A percentile compares a stretch with the other conserved stretches of the same genome.
These are phyloP conservation scores for Chytriomyces sp. DNA, from an alignment of 192 early-diverging fungal genomes.

Conservation along the genomic window DNA sequence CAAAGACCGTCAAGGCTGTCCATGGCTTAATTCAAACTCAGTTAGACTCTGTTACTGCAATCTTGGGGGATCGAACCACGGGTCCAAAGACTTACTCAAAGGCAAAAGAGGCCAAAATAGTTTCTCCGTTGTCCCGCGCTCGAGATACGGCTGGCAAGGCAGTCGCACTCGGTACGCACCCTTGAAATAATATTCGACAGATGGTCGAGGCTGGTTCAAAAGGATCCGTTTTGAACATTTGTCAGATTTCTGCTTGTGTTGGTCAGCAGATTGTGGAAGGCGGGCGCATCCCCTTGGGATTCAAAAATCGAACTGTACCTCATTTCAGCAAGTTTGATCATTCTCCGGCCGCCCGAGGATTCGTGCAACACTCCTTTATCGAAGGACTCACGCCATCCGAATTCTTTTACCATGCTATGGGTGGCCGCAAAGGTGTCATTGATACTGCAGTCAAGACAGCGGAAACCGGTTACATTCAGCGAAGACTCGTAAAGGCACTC, in stretches of 20 bases:
- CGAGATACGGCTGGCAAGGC: constrained; percentile 89
- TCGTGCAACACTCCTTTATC: constrained; percentile 96
- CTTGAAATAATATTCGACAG: constrained; percentile 93
- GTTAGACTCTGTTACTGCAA: constrained; percentile 80
- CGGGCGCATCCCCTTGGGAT: constrained; percentile 93
- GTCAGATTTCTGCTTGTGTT: constrained; percentile 99
- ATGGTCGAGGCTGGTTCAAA: constrained; percentile 99
- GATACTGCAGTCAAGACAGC: constrained; percentile 99
- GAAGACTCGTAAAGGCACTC: constrained; percentile 65
- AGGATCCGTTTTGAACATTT: constrained; percentile 96
- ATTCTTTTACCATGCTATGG: constrained; percentile 98
- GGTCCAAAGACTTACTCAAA: constrained; percentile 87
- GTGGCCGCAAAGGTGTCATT: constrained; percentile 98
- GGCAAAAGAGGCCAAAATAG: constrained; percentile 67
- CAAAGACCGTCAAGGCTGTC: no score
- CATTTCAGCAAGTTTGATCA: constrained; percentile 95
- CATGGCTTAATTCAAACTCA: no score
- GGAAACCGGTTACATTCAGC: constrained; percentile 77
- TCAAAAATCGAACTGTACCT: constrained; percentile 95
- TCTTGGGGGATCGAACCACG: constrained; percentile 44
- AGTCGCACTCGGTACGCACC: constrained; percentile 89
- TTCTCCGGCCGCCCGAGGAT: constrained; percentile 92
- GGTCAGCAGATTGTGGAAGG: constrained; percentile 99
- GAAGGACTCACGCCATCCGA: constrained; percentile 93
- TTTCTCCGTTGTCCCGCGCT: constrained; percentile 82